A percentile compares a stretch with the other conserved stretches of the same genome.
phyloP scores from a whole-genome alignment of 2,329 filamentous ascomycete species.

The Trichoderma aggressivum region DNA sequence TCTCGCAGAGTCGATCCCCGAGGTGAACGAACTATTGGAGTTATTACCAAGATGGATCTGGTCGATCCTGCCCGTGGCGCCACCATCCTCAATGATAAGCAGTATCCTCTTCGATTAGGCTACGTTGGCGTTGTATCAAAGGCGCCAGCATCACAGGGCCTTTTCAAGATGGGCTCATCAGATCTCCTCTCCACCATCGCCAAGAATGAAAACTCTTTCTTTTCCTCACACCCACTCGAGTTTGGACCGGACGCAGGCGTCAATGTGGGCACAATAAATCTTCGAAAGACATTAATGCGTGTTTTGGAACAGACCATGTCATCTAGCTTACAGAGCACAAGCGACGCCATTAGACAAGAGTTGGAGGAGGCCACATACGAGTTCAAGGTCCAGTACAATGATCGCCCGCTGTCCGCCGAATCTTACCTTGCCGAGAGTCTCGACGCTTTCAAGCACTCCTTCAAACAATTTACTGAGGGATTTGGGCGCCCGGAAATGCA shows the following conservation, averaged over 20 bases:
- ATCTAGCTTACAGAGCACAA: conserved; percentile 80
- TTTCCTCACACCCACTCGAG: conserved; percentile 75
- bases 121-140: conserved; percentile 95
- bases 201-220: conserved; percentile 85
- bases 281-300: conserved; percentile 95
- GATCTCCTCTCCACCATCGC: conserved; percentile 79
- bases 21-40: conserved; percentile 93
- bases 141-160: conserved; percentile 63
- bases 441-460: conserved; percentile 95
- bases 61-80: conserved; percentile 79
- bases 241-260: conserved; percentile 73
- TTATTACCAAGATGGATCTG: conserved; percentile 99
- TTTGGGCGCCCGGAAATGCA: conserved; percentile 90
- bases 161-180: conserved; percentile 79
- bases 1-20: conserved; percentile 89
- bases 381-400: conserved; percentile 99
- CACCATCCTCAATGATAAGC: conserved; percentile 77
- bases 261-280: conserved; percentile 75
- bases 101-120: conserved; percentile 90
- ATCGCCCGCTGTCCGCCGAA: conserved; percentile 88
- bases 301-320: conserved; percentile 98
- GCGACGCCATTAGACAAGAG: conserved; percentile 89
- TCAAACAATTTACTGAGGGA: conserved; percentile 85
- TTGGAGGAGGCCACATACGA: conserved; percentile 96
- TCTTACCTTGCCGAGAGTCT: conserved; percentile 94